Base-by-base conservation (phyloP, 345 rosid species). In the Hevea brasiliensis region DNA sequence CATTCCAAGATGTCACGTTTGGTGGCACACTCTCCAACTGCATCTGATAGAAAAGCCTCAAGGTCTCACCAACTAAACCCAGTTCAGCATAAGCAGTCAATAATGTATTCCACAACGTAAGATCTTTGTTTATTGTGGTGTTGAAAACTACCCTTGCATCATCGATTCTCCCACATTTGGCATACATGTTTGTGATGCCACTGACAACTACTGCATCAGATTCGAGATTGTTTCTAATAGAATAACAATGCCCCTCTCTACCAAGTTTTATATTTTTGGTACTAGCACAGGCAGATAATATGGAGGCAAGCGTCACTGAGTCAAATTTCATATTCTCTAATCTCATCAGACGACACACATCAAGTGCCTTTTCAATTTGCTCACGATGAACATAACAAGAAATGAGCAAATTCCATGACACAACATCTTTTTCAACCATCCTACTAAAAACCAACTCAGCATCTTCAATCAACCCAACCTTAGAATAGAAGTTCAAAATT, bases 341-440 rank as follows among this genome's bases (percentile, higher is more conserved):
- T 75, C 84, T 81, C 96, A 90, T 90, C 63, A 74, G 65, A 45
- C 24, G 77, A 61, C 98, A 92, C 76, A 62, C 73, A 58, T 76
- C 6, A 21, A 90, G 80, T 50, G 89, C 98, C 70, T 85, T 81
- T 53, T 84, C 84, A 65, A 83, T 70, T 76, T 79, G 76, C 32
- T 86, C 84, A 42, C 74, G 61, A 60, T 69, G 87, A 76, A 90
- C 85, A 78, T 86, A 90, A 61, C 86, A 78, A 23, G 90, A 86
- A 50, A 92, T 82, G n/a, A 92, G 79, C 76, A 92, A 75, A 86
- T 92, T 92, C 96, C 98, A 92, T 29, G 90, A 87, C 10, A 90
- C 94, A 29, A 78, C 84, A 81, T 92, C 98, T 45, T 81, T 90
- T 21, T 73, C 87, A 27, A 72, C 4, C 81, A 89, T 85, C 44